Evolutionary conservation across 768 basidiomycete species (phyloP).

Genomic region (Hebeloma cylindrosporum): DNA sequence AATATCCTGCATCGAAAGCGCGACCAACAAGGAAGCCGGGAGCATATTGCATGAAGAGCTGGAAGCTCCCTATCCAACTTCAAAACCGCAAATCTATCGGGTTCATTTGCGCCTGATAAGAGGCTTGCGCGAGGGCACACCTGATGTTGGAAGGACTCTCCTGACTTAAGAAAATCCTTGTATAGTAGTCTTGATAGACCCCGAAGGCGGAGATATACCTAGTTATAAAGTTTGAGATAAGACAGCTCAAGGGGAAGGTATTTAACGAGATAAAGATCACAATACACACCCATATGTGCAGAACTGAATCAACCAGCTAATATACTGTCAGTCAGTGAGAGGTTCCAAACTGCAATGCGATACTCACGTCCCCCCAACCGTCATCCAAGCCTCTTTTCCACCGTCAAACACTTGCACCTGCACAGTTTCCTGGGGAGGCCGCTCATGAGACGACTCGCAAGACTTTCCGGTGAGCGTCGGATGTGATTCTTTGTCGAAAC

Average conservation of each 20-base stretch:
- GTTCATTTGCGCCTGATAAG: neutral
- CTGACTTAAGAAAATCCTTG: slow-evolving; percentile 36
- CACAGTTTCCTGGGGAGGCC: neutral
- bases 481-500: slow-evolving; percentile 10
- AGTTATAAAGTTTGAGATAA: slow-evolving; percentile 4
- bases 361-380: slow-evolving; percentile 45
- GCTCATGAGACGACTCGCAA: neutral
- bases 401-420: slow-evolving; percentile 16
- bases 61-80: slow-evolving; percentile 53
- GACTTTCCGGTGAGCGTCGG: neutral
- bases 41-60: slow-evolving; percentile 45
- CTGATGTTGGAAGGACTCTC: slow-evolving; percentile 47
- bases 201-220: slow-evolving; percentile 48
- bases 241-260: too few species aligned
- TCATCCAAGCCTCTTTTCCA: slow-evolving; percentile 42
- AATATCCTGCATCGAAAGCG: slow-evolving; percentile 50
- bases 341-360: neutral
- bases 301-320: slow-evolving; percentile 44
- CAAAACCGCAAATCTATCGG: slow-evolving; percentile 6
- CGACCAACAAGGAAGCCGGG: slow-evolving; percentile 41
- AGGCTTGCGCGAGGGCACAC: slow-evolving; percentile 18
- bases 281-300: slow-evolving; percentile 44
- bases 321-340: neutral
- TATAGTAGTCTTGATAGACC: slow-evolving; percentile 50
- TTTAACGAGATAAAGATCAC: neutral